Conservation (phyloP, 1,139 yeast genomes). For the Ogataea hybrid region DNA sequence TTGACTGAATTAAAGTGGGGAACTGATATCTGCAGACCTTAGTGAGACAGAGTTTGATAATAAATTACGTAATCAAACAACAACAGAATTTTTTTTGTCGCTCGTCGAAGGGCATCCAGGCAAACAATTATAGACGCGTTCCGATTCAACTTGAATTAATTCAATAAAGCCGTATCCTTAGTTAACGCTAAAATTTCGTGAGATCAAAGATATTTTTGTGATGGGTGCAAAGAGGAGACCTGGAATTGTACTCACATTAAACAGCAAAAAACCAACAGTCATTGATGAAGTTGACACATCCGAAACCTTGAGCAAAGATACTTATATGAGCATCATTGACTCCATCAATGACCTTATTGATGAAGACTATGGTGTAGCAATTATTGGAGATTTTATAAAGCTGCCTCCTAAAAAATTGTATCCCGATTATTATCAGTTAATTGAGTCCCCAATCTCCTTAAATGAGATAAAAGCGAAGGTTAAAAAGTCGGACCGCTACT, state of each 20-base stretch:
- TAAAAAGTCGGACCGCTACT: slow-evolving; percentile 36
- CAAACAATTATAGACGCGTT: too few relatives aligned
- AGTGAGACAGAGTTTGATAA: background rate
- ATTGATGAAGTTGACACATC: background rate
- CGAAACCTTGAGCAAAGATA: background rate
- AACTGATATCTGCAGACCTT: background rate
- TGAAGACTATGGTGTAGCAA: slow-evolving; percentile 10
- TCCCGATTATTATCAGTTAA: slow-evolving; percentile 77
- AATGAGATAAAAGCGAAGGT: slow-evolving; percentile 56
- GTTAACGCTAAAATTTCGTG: too few relatives aligned
- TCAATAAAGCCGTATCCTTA: too few relatives aligned
- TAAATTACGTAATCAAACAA: background rate
- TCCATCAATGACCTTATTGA: slow-evolving; percentile 11
- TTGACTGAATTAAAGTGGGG: slow-evolving; percentile 3
- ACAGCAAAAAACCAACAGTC: slow-evolving; percentile 20
- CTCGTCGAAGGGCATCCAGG: too few relatives aligned
- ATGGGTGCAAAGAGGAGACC: slow-evolving; percentile 26
- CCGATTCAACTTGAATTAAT: too few relatives aligned
- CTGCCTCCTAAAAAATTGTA: slow-evolving; percentile 73
- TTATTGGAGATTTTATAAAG: slow-evolving; percentile 34
- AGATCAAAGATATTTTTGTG: background rate
- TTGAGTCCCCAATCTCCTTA: slow-evolving; percentile 61
- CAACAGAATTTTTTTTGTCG: too few relatives aligned
- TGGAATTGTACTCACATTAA: slow-evolving; percentile 17
- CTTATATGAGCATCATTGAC: slow-evolving; percentile 8